Base-by-base conservation (phyloP, 2,329 filamentous ascomycete species). In the Trichoderma sp. region DNA sequence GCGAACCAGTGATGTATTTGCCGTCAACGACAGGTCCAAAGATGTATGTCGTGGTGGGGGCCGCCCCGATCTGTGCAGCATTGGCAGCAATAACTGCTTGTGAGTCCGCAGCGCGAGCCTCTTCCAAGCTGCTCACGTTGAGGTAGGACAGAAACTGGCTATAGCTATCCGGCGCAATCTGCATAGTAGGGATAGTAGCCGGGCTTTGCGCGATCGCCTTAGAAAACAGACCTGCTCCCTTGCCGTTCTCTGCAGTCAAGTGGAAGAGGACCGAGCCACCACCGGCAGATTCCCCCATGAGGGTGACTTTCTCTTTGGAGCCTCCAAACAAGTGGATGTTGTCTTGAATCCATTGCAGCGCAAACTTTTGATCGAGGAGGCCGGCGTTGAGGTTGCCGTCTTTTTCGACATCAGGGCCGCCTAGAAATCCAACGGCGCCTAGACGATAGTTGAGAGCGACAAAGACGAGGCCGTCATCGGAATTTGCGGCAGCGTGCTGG, bases 261-360 rank as follows among this genome's bases (percentile, higher is more conserved):
- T 83, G 82, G 57, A 82, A 78, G 66, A 82, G 72, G 53, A 83
- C 78, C 2, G 79, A 81, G 0, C 86, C 86, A 0, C 81, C 87
- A 1, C 87, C 87, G 9, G 43, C 43, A 51, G 43, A 51, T 51
- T 51, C 43, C 21, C 43, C 43, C n/a, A 51, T 51, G 43, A 51
- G 0, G n/a, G 72, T 67, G 36, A 89, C 84, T 4, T 34, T 34
- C 9, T 83, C 82, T 1, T 74, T 74, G 0, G 81, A 80, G 63
- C 88, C 82, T 9, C 87, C 86, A 71, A 89, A 88, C 3, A 79
- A 74, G 34, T 79, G 73, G 56, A 88, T 87, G 72, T 88, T 78
- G 2, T 80, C 79, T 51, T 87, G 82, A 21, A 51, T 51, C 43
- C 43, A 51, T 21, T 51, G 43, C 43, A 51, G 43, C 2, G 43